Conservation (phyloP, 1,284 basidiomycete species). For the Athelia psychrophila region DNA sequence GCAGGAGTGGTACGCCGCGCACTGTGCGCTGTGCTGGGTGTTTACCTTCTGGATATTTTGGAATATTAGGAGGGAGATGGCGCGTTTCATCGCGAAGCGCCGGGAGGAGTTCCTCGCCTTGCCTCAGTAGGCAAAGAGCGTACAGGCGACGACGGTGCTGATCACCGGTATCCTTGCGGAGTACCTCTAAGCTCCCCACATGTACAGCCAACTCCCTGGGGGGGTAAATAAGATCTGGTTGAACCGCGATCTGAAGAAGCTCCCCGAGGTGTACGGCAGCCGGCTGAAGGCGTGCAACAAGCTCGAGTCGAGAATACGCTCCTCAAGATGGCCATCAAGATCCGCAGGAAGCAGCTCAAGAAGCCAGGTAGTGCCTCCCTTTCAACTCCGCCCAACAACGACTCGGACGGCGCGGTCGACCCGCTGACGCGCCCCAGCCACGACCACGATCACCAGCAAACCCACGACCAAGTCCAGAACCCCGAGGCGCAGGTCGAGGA, state of each 20-base stretch:
- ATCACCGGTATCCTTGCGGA: slow-evolving; percentile 87
- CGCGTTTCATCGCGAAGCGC: slow-evolving; percentile 72
- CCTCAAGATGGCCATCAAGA: slow-evolving; percentile 72
- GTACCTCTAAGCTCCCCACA: slow-evolving; percentile 67
- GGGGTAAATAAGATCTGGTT: slow-evolving; percentile 93
- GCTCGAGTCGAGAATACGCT: slow-evolving; percentile 84
- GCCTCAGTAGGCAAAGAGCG: slow-evolving; percentile 49
- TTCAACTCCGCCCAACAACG: neutral
- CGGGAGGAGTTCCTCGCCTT: slow-evolving; percentile 87
- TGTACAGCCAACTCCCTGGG: slow-evolving; percentile 80
- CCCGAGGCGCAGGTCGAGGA: neutral
- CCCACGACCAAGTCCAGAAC: neutral
- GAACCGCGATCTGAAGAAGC: slow-evolving; percentile 80
- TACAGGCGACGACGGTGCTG: slow-evolving; percentile 87
- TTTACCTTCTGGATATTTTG: slow-evolving; percentile 85
- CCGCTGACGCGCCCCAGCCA: neutral
- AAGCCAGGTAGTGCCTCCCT: slow-evolving; percentile 8
- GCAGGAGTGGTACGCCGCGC: slow-evolving; percentile 68
- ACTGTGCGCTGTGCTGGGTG: slow-evolving; percentile 69
- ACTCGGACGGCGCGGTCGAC: slow-evolving; percentile 47
- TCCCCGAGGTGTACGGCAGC: slow-evolving; percentile 82
- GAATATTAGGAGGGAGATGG: slow-evolving; percentile 80
- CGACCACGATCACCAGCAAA: neutral
- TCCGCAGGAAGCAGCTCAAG: slow-evolving; percentile 41
- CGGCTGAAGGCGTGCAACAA: slow-evolving; percentile 73